Evolutionary conservation across 495 filamentous ascomycete genomes (phyloP).

Genomic region (Annulohypoxylon moriforme): DNA sequence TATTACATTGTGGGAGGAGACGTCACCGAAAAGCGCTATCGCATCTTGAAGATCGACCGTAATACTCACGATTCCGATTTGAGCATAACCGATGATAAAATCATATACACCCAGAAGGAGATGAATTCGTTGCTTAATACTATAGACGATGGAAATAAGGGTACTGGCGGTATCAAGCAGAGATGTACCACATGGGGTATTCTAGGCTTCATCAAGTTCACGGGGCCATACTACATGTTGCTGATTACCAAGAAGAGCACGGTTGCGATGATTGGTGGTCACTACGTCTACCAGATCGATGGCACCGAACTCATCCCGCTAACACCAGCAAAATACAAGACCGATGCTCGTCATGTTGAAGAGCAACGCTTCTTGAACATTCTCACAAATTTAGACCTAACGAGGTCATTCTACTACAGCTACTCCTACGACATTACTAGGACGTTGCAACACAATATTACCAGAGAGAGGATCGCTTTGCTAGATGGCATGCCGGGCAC

Average conservation of each 20-base stretch:
- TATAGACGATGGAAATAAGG: constrained; percentile 95
- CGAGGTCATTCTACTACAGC: constrained; percentile 95
- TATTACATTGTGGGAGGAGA: constrained; percentile 96
- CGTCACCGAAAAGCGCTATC: constrained; percentile 84
- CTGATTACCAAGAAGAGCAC: constrained; percentile 95
- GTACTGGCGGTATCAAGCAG: constrained; percentile 88
- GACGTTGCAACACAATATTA: constrained; percentile 93
- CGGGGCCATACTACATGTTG: constrained; percentile 97
- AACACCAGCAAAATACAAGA: constrained; percentile 75
- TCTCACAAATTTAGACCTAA: constrained; percentile 89
- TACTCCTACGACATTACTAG: constrained; percentile 97
- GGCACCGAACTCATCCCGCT: constrained; percentile 93
- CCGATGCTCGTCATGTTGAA: constrained; percentile 83
- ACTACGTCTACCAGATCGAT: constrained; percentile 95
- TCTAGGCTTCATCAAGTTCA: constrained; percentile 94
- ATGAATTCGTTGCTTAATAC: constrained; percentile 92
- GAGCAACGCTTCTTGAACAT: constrained; percentile 90
- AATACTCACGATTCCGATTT: constrained; percentile 84
- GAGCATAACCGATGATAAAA: constrained; percentile 90
- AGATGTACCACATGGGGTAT: constrained; percentile 94
- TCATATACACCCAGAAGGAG: constrained; percentile 90
- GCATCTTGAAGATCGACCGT: constrained; percentile 94
- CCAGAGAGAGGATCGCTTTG: constrained; percentile 77
- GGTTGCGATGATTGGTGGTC: constrained; percentile 94
- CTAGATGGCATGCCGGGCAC: constrained; percentile 68